phyloP scores from a whole-genome alignment of 768 basidiomycete species.

The Cystoderma amianthinum region DNA sequence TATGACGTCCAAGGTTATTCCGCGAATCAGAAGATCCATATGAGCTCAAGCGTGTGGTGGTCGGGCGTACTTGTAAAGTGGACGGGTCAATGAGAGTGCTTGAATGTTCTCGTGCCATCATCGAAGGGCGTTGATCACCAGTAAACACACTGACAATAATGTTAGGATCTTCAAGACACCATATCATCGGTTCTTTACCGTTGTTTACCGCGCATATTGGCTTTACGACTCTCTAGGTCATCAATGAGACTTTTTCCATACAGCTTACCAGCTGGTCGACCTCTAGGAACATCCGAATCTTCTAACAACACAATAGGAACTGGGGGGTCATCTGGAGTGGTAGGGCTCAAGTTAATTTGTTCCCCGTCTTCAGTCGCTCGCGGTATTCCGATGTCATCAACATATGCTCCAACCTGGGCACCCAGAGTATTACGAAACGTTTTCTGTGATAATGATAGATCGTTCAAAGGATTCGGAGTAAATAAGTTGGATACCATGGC shows the following conservation, averaged over 20 bases:
- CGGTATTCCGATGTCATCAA: constrained; percentile 55
- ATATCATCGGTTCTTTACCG: too few species aligned
- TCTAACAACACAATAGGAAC: constrained; percentile 20
- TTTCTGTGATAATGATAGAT: constrained; percentile 71
- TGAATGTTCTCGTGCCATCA: constrained; percentile 74
- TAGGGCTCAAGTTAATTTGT: constrained; percentile 47
- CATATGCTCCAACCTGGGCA: constrained; percentile 58
- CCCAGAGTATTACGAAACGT: constrained; percentile 82
- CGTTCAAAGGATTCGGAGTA: constrained; percentile 71
- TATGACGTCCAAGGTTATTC: constrained; percentile 33
- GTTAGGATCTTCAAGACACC: not conserved
- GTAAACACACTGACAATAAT: constrained; percentile 81
- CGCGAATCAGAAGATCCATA: constrained; percentile 30
- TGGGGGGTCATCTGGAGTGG: constrained; percentile 26
- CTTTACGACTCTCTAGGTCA: constrained; percentile 78
- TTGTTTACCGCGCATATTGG: constrained; percentile 74
- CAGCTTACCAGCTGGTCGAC: constrained; percentile 68
- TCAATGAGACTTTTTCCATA: constrained; percentile 90
- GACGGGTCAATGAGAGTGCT: constrained; percentile 74
- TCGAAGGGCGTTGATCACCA: constrained; percentile 85
- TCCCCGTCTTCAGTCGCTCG: constrained; percentile 77
- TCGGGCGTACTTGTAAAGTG: constrained; percentile 43
- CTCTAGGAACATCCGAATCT: constrained; percentile 26
- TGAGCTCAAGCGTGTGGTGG: constrained; percentile 35
- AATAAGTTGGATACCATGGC: constrained; percentile 61